Evolutionary conservation across 192 early-diverging fungal genomes (phyloP).

Genomic region (Coemansia sp.): DNA sequence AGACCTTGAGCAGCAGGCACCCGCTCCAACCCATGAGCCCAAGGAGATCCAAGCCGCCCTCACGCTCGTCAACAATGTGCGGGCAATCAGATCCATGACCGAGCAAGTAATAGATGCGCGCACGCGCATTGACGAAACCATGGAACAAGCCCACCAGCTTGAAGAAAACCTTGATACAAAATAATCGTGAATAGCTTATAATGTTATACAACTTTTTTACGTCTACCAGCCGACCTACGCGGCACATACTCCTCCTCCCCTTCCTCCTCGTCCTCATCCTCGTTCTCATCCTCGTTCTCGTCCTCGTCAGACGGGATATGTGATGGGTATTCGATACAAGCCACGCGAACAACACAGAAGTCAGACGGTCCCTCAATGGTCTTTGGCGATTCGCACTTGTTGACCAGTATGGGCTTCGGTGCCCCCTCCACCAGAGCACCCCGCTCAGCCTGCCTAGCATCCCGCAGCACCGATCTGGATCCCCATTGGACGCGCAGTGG

Average conservation of each 20-base stretch:
- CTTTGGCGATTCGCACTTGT: not conserved
- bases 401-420: slow-evolving; percentile 10
- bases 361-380: not conserved
- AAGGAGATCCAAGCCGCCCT: not conserved
- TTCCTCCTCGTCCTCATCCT: not conserved
- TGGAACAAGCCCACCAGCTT: not conserved
- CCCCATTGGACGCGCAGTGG: slow-evolving; percentile 32
- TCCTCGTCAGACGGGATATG: not conserved
- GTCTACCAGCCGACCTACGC: slow-evolving; percentile 5
- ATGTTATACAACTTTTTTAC: slow-evolving; percentile 1
- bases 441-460: slow-evolving; percentile 11
- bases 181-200: not conserved
- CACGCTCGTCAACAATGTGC: slow-evolving; percentile 54
- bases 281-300: not conserved
- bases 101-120: slow-evolving; percentile 56
- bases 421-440: not conserved
- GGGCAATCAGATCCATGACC: slow-evolving; percentile 66
- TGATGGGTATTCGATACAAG: slow-evolving; percentile 33
- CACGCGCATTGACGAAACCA: slow-evolving; percentile 28
- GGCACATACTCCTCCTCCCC: slow-evolving; percentile 2
- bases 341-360: slow-evolving; percentile 21
- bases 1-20: slow-evolving; percentile 3
- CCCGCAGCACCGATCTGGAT: slow-evolving; percentile 10
- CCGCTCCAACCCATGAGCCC: not conserved
- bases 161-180: not conserved